phyloP scores from a whole-genome alignment of 257 asterid genomes.

The Parsonsia alboflavescens region DNA sequence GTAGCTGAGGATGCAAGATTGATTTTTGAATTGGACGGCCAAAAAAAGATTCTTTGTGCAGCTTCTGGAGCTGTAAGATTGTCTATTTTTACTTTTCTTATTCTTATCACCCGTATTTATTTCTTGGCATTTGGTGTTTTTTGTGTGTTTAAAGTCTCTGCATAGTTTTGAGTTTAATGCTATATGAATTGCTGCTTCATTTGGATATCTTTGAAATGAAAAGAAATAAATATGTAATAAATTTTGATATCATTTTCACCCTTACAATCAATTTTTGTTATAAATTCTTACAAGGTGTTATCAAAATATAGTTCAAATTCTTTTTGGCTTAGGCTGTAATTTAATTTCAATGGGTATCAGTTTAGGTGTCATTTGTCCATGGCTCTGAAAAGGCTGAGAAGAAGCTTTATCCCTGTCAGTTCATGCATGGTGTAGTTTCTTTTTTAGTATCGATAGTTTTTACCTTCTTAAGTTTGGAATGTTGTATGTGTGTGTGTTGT shows the following conservation, averaged over 20 bases:
- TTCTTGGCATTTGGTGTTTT: neutral
- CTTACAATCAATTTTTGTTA: no score
- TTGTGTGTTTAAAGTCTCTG: neutral
- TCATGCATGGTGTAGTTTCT: neutral
- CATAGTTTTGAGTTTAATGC: neutral
- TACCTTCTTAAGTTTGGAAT: neutral
- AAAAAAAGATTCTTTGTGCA: conserved; percentile 69
- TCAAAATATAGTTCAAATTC: neutral
- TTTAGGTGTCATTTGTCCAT: neutral
- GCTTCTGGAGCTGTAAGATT: conserved; percentile 52
- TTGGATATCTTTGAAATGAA: neutral
- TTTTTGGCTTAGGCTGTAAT: neutral
- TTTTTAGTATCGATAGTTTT: neutral
- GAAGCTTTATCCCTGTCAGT: neutral
- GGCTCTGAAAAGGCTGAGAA: neutral
- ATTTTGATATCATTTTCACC: neutral
- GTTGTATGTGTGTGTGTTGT: neutral
- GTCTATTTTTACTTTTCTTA: neutral
- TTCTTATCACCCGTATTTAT: neutral
- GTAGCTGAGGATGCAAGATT: conserved; percentile 74
- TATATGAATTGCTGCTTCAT: neutral
- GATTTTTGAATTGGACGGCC: conserved; percentile 46
- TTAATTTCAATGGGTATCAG: neutral
- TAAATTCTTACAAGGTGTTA: neutral
- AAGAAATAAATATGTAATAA: neutral